Conservation (phyloP, 192 early-diverging fungal genomes). For the Coemansia sp. region DNA sequence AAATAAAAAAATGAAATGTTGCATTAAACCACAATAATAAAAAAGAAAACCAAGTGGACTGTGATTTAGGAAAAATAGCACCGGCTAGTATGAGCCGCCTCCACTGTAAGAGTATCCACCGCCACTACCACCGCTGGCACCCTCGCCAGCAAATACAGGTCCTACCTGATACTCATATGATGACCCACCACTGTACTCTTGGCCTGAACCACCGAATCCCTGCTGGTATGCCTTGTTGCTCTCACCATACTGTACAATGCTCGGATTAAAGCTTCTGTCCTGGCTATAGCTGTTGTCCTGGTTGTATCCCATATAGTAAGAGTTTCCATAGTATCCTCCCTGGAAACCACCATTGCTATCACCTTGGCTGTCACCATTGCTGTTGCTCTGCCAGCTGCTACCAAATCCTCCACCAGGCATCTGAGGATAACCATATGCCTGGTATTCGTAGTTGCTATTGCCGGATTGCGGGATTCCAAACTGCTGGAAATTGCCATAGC, state of each 20-base stretch:
- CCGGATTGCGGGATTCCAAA: not conserved
- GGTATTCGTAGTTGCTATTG: not conserved
- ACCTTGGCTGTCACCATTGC: not conserved
- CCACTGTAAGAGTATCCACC: not conserved
- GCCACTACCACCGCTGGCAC: not conserved
- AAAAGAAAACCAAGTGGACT: not conserved
- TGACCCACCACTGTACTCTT: not conserved
- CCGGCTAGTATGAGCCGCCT: not conserved
- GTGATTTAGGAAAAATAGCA: constrained; percentile 2
- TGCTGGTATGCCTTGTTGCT: not conserved
- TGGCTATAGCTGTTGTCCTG: not conserved
- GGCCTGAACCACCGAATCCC: not conserved
- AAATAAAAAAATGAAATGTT: not conserved
- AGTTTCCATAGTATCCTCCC: not conserved
- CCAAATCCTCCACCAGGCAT: not conserved
- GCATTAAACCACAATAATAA: not conserved
- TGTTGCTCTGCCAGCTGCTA: not conserved
- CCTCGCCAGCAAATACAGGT: not conserved
- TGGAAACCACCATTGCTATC: not conserved
- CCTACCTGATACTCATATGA: not conserved
- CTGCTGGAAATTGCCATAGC: not conserved
- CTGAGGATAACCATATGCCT: not conserved
- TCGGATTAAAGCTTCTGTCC: not conserved
- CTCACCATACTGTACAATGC: not conserved
- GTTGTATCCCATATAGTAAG: not conserved